Conservation (phyloP, 805 yeast genomes). For the Suhomyces canberraensis region DNA sequence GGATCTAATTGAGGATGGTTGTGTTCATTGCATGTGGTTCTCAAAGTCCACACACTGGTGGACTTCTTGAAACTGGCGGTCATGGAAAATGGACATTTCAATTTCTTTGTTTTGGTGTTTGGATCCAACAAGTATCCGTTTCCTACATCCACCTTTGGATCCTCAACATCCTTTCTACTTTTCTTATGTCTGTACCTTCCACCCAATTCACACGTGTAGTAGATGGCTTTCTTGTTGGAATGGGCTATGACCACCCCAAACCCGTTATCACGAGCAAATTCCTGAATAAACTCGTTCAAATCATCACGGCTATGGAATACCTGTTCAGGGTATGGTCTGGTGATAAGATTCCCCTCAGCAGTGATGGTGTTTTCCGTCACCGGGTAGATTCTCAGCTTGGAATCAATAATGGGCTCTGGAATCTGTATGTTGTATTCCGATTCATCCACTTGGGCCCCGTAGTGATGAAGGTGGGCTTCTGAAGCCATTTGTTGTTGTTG, state of each 20-base stretch:
- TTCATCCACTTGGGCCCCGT: constrained; percentile 27
- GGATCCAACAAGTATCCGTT: constrained; percentile 38
- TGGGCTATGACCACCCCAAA: constrained; percentile 60
- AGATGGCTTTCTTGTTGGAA: constrained; percentile 55
- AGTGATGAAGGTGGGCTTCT: constrained; percentile 10
- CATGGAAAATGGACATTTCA: constrained; percentile 58
- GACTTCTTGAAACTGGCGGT: constrained; percentile 52
- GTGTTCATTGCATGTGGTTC: constrained; percentile 54
- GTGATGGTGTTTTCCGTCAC: constrained; percentile 43
- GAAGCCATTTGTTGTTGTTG: constrained; percentile 11
- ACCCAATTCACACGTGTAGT: constrained; percentile 57
- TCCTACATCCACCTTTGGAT: constrained; percentile 25
- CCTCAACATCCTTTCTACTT: constrained; percentile 19
- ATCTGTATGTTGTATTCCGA: constrained; percentile 44
- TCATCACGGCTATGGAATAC: constrained; percentile 48
- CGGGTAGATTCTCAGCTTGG: constrained; percentile 43
- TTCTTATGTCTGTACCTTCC: constrained; percentile 55
- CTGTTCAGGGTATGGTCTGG: constrained; percentile 54
- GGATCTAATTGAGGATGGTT: constrained; percentile 59
- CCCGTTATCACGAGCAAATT: constrained; percentile 55
- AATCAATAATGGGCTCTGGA: constrained; percentile 44
- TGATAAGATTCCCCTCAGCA: constrained; percentile 48
- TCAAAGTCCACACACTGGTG: constrained; percentile 49
- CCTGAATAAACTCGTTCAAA: constrained; percentile 51
- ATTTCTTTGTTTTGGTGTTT: constrained; percentile 47